Evolutionary conservation across 2,329 filamentous ascomycete genomes (phyloP), one percentile per base, ranked within the genome.

Genomic region (Ophiosphaerella herpotricha): DNA sequence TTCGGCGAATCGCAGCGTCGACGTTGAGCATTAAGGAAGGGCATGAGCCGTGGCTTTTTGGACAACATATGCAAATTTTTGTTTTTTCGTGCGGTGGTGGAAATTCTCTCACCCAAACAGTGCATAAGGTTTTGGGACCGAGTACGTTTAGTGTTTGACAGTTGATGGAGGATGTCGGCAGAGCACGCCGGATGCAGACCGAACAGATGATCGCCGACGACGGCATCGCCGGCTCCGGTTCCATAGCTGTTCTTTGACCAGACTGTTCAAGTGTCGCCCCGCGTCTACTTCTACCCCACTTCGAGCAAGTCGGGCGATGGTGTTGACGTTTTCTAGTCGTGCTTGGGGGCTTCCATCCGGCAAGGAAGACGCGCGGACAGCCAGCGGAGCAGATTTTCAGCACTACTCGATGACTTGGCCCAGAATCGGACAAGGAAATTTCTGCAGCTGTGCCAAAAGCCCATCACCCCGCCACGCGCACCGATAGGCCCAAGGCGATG

Each of bases 361-460:
- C 32, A 46, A 50, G 43, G 45, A 58, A 42, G 48, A 55, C 52
- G 60, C 55, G 52, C 48, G 59, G 50, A 50, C 50, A 41, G 44
- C 46, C 26, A 46, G 39, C 38, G 35, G 7, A 26, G 37, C 26
- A 31, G 42, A 52, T 36, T 33, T 43, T 40, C 32, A 41, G 39
- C 37, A 38, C 51, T 39, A 42, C 39, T 40, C 42, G 38, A 57
- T 41, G 48, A 44, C 24, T 49, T 34, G 42, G 54, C 53, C 49
- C 44, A 51, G 48, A 54, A 44, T 52, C 46, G 42, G 36, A 52
- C 42, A 52, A 52, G 53, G 61, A 66, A 46, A 64, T 58, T 42
- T 64, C 57, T 62, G 55, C 48, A 50, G 47, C 45, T 48, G 50
- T 38, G 49, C 54, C 43, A 44, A 46, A 36, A 36, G 39, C 46